Base-by-base conservation (phyloP, 2,329 filamentous ascomycete genomes). In the Curvularia sp. region DNA sequence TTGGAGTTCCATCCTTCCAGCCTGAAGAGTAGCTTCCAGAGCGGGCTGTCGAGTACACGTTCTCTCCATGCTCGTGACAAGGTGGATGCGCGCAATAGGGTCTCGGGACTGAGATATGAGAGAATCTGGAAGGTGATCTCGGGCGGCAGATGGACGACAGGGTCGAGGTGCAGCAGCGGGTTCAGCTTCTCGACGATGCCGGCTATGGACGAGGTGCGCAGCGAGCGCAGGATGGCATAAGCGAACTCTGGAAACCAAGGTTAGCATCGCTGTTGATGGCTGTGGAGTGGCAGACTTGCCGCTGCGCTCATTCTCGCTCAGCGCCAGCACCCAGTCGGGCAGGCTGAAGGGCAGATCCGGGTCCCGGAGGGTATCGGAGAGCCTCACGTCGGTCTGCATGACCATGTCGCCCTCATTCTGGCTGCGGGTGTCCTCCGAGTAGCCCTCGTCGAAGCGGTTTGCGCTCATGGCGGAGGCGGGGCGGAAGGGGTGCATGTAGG, bases 61-160 rank as follows among this genome's bases (percentile, higher is more conserved):
- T 86, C 84, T 62, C 93, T 89, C 94, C 95, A 99, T 63, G 88
- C 83, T 47, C 88, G 88, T 35, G 92, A 97, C 15, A 92, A 88
- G 44, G 87, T 85, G 0, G 92, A 92, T 2, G 93, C 91, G 49
- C 86, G 87, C 56, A 98, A 83, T 39, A 99, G 83, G 0, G 93
- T 95, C 28, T 87, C 76, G 0, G 93, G 90, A 54, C 93, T 90
- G 49, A 99, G 88, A 72, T 93, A 95, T 15, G 90, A 89, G 43
- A 99, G 88, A 44, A 98, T 89, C 71, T 96, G 90, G 44, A 95
- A 88, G 60, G 92, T 96, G 69, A 99, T 90, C 76, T 99, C 95
- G 26, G 91, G 88, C 0, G 95, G 95, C 0, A 99, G 86, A 69
- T 92, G 88, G 63, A 87, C 82, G 42, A 97, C 88, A 54, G 97